These are phyloP conservation scores for Actinomortierella ambigua DNA, from an alignment of 371 early-diverging fungal species.

Conservation along the genomic window DNA sequence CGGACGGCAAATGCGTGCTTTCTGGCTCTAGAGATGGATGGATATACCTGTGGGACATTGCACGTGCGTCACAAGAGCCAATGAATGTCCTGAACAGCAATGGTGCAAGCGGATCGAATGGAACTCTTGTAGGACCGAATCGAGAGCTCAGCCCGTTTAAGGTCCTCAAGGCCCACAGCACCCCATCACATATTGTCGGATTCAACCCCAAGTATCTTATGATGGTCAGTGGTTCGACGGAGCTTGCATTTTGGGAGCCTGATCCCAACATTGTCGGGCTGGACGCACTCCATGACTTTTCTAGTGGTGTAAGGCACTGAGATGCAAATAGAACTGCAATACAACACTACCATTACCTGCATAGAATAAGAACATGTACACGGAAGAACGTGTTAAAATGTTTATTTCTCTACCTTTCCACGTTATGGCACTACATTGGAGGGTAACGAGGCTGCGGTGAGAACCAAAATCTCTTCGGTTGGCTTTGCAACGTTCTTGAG, in stretches of 20 bases:
- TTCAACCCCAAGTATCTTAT: conserved; percentile 76
- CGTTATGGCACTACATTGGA: conserved; percentile 22
- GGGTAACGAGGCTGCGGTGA: conserved; percentile 58
- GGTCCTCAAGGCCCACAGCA: conserved; percentile 48
- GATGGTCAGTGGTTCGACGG: conserved; percentile 64
- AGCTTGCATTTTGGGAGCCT: conserved; percentile 53
- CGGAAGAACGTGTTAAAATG: too few species aligned
- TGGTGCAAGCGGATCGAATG: neutral
- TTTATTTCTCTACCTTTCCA: too few species aligned
- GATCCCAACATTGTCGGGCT: conserved; percentile 30
- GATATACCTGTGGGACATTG: conserved; percentile 71
- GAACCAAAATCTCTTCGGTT: conserved; percentile 67
- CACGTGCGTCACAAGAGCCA: conserved; percentile 4
- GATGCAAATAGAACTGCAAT: neutral
- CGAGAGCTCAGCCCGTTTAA: conserved; percentile 49
- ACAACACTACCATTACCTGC: too few species aligned
- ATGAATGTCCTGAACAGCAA: conserved; percentile 13
- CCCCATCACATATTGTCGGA: conserved; percentile 58
- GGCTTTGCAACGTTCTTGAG: conserved; percentile 69
- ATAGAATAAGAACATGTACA: too few species aligned
- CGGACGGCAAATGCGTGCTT: conserved; percentile 76
- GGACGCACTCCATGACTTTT: conserved; percentile 39
- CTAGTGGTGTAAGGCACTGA: conserved; percentile 29
- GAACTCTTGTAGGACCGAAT: conserved; percentile 26
- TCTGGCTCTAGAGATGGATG: conserved; percentile 73